Conservation (phyloP, 2,329 filamentous ascomycete genomes). For the Cladophialophora carrionii region DNA sequence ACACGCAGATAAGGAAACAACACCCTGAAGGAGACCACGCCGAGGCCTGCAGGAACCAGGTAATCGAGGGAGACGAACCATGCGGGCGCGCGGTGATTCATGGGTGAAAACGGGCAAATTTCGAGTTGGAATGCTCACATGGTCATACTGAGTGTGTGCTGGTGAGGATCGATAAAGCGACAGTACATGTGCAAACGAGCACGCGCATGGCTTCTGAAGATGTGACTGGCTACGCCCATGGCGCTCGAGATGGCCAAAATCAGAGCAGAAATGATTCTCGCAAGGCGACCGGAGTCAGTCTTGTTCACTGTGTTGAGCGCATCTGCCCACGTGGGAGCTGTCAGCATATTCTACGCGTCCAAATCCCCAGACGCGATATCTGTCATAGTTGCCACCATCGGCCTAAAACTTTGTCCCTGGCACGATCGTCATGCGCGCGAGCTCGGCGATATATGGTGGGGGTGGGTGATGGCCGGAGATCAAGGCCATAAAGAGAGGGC, state of each 20-base stretch:
- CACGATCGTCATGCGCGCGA: not conserved
- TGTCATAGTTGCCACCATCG: constrained; percentile 22
- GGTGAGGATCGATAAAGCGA: constrained; percentile 15
- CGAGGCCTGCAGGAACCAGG: constrained; percentile 6
- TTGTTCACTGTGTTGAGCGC: constrained; percentile 10
- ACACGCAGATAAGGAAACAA: constrained; percentile 10
- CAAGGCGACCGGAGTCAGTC: not conserved
- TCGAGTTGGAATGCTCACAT: constrained; percentile 15
- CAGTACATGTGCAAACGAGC: constrained; percentile 22
- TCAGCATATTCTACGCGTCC: constrained; percentile 27
- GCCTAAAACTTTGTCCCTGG: constrained; percentile 6
- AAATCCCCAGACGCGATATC: constrained; percentile 3
- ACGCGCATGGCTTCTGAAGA: constrained; percentile 18
- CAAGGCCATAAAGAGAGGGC: constrained; percentile 4
- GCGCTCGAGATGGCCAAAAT: constrained; percentile 8
- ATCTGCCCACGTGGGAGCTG: constrained; percentile 27
- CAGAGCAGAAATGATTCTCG: not conserved
- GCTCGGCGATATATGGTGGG: not conserved
- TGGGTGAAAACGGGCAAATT: constrained; percentile 9
- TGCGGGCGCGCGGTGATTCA: not conserved
- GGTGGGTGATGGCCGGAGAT: constrained; percentile 3
- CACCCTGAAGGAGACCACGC: not conserved
- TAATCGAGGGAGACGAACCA: not conserved
- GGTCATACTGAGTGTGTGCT: constrained; percentile 11
- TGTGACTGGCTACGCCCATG: constrained; percentile 16